Base-by-base conservation (phyloP, 352 stramenopile species). In the Saprolegnia diclina region DNA sequence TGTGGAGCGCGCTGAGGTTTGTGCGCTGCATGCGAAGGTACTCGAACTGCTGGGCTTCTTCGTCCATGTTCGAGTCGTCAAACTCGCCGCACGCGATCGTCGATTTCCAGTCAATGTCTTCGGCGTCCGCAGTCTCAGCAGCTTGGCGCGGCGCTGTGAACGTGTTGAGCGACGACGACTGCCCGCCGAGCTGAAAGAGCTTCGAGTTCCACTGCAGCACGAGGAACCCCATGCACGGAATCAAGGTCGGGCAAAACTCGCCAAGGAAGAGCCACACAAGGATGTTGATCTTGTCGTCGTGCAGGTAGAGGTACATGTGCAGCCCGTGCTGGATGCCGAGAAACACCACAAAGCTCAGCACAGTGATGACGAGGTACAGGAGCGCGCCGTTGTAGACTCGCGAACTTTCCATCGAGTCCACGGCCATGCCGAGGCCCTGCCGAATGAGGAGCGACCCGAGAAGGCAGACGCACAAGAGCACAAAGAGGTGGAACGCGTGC, bases 171-270 rank as follows among this genome's bases (percentile, higher is more conserved):
- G 38, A 45, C 14, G 38, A 45, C 7, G 38, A 45, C 14, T 45
- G 38, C 7, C 38, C 61, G 71, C 29, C 88, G 73, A 86, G 82
- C n/a, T 78, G 79, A 40, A 91, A 81, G 11, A 92, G 71, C 0
- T 85, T 78, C 9, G 86, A 81, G 64, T 92, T 94, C 86, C 86
- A 94, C 69, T 92, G 84, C n/a, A 94, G 73, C 10, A 92, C 52
- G 24, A 94, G 73, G 73, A 92, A 94, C 0, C 83, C 86, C 19
- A 85, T 78, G 2, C 84, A 80, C 29, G 86, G 86, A 4, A 92
- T 77, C 18, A 94, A 44, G 14, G 80, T 92, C 22, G 83, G 84
- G 21, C 92, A 73, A 81, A 83, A 94, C 53, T 92, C 80, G 11
- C 79, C 89, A 56, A 92, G 88, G 26, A 82, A 72, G 71, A 92